phyloP scores from a whole-genome alignment of 2,329 filamentous ascomycete species.

The Allantophomopsis lycopodina region DNA sequence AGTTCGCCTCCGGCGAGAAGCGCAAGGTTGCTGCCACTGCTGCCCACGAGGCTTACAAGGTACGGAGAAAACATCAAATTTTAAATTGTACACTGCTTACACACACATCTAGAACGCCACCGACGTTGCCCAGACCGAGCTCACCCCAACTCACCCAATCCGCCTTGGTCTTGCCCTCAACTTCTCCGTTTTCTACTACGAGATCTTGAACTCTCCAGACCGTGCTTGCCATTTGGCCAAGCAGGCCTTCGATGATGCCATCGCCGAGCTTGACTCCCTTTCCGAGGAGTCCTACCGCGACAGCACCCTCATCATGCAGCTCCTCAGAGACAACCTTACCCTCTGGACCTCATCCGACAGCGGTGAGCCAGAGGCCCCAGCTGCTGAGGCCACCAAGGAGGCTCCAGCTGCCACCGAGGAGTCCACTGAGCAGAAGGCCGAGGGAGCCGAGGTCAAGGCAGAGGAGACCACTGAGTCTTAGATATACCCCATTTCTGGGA shows the following conservation, averaged over 20 bases:
- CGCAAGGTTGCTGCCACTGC: slow-evolving; percentile 90
- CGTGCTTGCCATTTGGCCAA: slow-evolving; percentile 97
- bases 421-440: slow-evolving; percentile 20
- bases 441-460: slow-evolving; percentile 7
- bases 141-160: slow-evolving; percentile 85
- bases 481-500: slow-evolving; percentile 16
- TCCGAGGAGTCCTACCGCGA: slow-evolving; percentile 99
- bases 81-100: not conserved
- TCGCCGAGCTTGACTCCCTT: slow-evolving; percentile 92
- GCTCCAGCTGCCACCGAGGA: slow-evolving; percentile 40
- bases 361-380: slow-evolving; percentile 40
- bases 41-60: slow-evolving; percentile 95
- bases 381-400: slow-evolving; percentile 32
- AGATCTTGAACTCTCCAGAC: slow-evolving; percentile 97
- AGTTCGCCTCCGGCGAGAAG: slow-evolving; percentile 89
- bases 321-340: slow-evolving; percentile 94
- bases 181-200: slow-evolving; percentile 99
- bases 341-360: slow-evolving; percentile 97
- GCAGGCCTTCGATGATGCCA: slow-evolving; percentile 92
- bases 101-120: slow-evolving; percentile 45
- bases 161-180: slow-evolving; percentile 84
- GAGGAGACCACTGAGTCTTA: slow-evolving; percentile 31
- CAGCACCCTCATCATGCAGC: slow-evolving; percentile 97
- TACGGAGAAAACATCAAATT: slow-evolving; percentile 6
- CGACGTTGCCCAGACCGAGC: slow-evolving; percentile 78